Conservation (phyloP, 1,284 basidiomycete genomes). For the Microbotryum intermedium region DNA sequence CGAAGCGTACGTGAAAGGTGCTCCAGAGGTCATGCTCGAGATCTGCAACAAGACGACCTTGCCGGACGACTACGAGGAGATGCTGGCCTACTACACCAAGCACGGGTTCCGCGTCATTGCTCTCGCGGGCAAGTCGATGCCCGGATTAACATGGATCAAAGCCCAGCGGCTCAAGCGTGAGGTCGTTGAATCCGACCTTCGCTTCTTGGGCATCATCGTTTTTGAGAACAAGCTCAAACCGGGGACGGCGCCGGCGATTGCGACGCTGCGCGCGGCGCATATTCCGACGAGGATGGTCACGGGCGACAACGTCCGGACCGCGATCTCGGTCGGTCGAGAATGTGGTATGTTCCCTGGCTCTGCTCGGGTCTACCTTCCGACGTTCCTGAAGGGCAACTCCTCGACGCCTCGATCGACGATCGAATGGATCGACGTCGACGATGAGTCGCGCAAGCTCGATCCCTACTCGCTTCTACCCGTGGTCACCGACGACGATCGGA, state of each 20-base stretch:
- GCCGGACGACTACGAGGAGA: constrained; percentile 91
- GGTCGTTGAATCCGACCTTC: constrained; percentile 82
- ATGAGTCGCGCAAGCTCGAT: constrained; percentile 75
- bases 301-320: constrained; percentile 93
- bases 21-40: constrained; percentile 93
- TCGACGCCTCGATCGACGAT: constrained; percentile 59
- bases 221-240: constrained; percentile 99
- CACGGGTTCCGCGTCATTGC: constrained; percentile 98
- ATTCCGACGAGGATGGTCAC: constrained; percentile 97
- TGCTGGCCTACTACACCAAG: constrained; percentile 93
- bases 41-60: constrained; percentile 86
- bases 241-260: constrained; percentile 84
- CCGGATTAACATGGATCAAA: constrained; percentile 91
- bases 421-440: constrained; percentile 89
- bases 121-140: constrained; percentile 91
- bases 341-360: constrained; percentile 82
- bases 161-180: constrained; percentile 97
- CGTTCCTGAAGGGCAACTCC: constrained; percentile 62
- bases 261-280: constrained; percentile 78
- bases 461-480: constrained; percentile 67
- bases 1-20: constrained; percentile 98
- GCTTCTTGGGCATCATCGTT: constrained; percentile 91
- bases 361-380: constrained; percentile 83
- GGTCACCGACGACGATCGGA: constrained; percentile 45
- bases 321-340: constrained; percentile 92